phyloP scores from a whole-genome alignment of 805 yeast genomes.

The Alloascoidea hylecoeti region DNA sequence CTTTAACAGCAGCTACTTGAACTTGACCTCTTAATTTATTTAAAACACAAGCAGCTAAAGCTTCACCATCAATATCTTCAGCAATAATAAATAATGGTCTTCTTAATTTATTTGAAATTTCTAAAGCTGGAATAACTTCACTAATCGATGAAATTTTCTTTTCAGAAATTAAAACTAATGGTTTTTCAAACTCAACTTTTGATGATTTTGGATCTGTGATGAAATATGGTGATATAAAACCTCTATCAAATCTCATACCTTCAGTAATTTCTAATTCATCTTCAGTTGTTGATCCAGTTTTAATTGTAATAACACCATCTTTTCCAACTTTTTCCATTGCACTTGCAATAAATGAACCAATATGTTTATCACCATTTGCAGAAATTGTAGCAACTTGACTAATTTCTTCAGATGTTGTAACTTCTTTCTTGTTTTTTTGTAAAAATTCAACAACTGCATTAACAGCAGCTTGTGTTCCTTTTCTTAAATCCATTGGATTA shows the following conservation, averaged over 20 bases:
- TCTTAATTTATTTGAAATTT: slow-evolving; percentile 83
- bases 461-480: slow-evolving; percentile 95
- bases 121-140: slow-evolving; percentile 86
- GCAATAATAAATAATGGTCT: slow-evolving; percentile 89
- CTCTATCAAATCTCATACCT: slow-evolving; percentile 98
- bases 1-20: slow-evolving; percentile 93
- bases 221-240: slow-evolving; percentile 93
- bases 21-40: slow-evolving; percentile 98
- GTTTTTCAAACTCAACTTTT: slow-evolving; percentile 92
- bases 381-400: slow-evolving; percentile 98
- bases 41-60: slow-evolving; percentile 92
- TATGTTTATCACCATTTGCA: slow-evolving; percentile 90
- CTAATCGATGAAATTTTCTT: slow-evolving; percentile 84
- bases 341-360: slow-evolving; percentile 79
- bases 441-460: slow-evolving; percentile 81
- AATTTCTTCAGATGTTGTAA: slow-evolving; percentile 87
- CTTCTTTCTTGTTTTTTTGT: slow-evolving; percentile 77
- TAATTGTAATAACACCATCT: slow-evolving; percentile 97
- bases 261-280: slow-evolving; percentile 95
- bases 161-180: slow-evolving; percentile 77
- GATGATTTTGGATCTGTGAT: slow-evolving; percentile 85
- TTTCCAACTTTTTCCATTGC: slow-evolving; percentile 99
- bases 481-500: slow-evolving; percentile 96
- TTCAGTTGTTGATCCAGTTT: slow-evolving; percentile 92
- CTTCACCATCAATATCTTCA: slow-evolving; percentile 97